Evolutionary conservation across 805 yeast genomes (phyloP), one percentile per base, ranked within the genome.

Genomic region (Sugiyamaella valdiviana): DNA sequence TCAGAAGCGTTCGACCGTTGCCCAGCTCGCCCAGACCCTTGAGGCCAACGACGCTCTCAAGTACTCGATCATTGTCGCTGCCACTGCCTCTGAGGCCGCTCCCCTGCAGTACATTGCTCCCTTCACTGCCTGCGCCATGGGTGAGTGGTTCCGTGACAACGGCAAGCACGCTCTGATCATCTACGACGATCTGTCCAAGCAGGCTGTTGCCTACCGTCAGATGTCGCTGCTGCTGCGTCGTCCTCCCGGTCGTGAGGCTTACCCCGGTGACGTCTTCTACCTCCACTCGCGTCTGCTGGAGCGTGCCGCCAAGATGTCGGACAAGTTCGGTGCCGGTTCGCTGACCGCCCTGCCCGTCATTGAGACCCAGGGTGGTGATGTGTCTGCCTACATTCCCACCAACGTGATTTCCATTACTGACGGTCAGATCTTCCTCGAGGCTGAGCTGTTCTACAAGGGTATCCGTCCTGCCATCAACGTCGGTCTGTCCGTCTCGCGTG

Each of bases 81-180:
- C 99, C 66, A 93, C 99, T 66, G 99, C 99, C 63, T 93, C 99
- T 57, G 99, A 93, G 81, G 99, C 99, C 64, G 99, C 99, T 74
- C 99, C 99, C 74, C 81, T 93, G 75, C 99, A 93, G 82, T 93
- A 89, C 81, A 78, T 93, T 72, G 98, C 99, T 79, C 99, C 99
- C 73, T 93, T 93, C 96, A 88, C 99, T 64, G 99, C 90, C 63
- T 85, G 95, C 73, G 95, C 99, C 68, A 90, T 93, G 72, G 96
- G 98, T 79, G 99, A 93, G 80, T 93, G 99, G 99, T 93, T 93
- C 95, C 88, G 99, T 83, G 99, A 93, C 82, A 93, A 91, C 76
- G 96, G 96, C 72, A 86, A 76, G 74, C 98, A 93, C 76, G 95
- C 98, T 65, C 79, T 91, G 77, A 93, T 91, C 74, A 77, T 88